Conservation (phyloP, 257 asterid genomes). For the Capsicum baccatum region DNA sequence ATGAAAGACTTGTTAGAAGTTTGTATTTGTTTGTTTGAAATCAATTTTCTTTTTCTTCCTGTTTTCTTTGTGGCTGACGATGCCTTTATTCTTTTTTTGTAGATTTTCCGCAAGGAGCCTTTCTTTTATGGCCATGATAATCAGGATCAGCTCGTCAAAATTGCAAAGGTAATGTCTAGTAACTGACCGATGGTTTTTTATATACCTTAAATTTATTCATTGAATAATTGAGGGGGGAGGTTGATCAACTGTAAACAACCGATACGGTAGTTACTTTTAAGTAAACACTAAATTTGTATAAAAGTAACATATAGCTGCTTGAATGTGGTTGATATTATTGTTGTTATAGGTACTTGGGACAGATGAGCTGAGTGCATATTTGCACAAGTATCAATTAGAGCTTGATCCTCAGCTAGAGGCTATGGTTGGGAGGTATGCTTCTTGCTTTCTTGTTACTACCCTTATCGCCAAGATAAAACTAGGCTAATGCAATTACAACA, state of each 20-base stretch:
- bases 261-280: background rate
- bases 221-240: background rate
- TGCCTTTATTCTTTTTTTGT: slow-evolving; percentile 32
- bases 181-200: background rate
- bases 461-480: background rate
- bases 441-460: slow-evolving; percentile 10
- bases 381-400: slow-evolving; percentile 81
- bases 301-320: background rate
- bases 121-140: slow-evolving; percentile 97
- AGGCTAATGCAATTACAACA: background rate
- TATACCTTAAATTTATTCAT: background rate
- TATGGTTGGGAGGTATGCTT: slow-evolving; percentile 84
- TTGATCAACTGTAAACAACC: background rate
- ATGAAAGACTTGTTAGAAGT: background rate
- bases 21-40: background rate
- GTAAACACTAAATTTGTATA: background rate
- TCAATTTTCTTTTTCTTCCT: background rate
- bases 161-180: slow-evolving; percentile 69
- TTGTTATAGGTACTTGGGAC: slow-evolving; percentile 87
- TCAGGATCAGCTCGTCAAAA: slow-evolving; percentile 97
- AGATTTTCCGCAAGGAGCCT: slow-evolving; percentile 98
- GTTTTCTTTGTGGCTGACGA: background rate
- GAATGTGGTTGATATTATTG: slow-evolving; percentile 35
- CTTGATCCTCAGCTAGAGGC: slow-evolving; percentile 92
- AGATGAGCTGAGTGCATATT: slow-evolving; percentile 89